Evolutionary conservation across 352 stramenopile genomes (phyloP), one percentile per base, ranked within the genome.

Genomic region (Phytophthora tubulina): DNA sequence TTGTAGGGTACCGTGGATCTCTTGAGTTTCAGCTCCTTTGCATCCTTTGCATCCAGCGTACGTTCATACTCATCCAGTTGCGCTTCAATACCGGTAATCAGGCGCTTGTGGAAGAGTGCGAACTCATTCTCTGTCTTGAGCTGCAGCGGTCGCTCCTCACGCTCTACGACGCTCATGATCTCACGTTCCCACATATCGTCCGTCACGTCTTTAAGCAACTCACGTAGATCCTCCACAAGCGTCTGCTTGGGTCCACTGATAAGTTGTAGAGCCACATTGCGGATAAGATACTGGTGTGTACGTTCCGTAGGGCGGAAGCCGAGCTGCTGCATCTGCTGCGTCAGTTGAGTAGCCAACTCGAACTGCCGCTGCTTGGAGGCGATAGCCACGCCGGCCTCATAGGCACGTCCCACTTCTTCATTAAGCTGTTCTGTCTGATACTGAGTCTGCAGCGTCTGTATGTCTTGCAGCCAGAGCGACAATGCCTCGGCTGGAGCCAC

Each of bases 361-460:
- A 91, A 89, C 60, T 94, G 82, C 31, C 76, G 73, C 69, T 94
- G 86, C 75, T 94, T 94, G 57, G 79, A 80, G 14, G 85, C 79
- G 60, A 94, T 91, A 10, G 86, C 85, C 13, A 94, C 75, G 45
- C 79, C 86, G 42, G 76, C 86, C 51, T 92, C 85, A 63, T 93
- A 94, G 3, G 75, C 84, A 5, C 70, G 67, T 30, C 51, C 56
- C 33, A 92, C 60, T 45, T 90, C 75, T 32, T 76, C 49, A 11
- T 42, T 39, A 0, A 89, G 54, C 13, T 68, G 42, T 0, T 48
- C 17, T 0, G 33, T 4, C 13, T 60, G 48, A 3, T 72, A 63
- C 57, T 79, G 49, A 35, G 36, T 36, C 63, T 80, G 52, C n/a
- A 89, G 49, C 5, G 13, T 35, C 6, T 63, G 53, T 13, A 92